These are phyloP conservation scores for Eucalyptus rudis DNA, from an alignment of 345 rosid genomes.

Conservation along the genomic window DNA sequence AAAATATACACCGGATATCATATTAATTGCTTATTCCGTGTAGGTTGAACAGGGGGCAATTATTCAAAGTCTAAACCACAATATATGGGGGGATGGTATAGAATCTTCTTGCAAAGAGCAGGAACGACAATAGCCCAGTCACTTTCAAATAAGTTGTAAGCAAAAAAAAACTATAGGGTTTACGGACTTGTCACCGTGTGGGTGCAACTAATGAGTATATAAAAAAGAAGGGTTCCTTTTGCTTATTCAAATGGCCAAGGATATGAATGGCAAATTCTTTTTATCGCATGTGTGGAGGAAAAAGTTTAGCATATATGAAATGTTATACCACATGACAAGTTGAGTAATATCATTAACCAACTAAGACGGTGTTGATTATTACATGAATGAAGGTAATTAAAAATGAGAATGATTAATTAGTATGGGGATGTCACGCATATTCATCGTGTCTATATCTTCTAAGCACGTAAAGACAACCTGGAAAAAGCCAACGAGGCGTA, in stretches of 20 bases:
- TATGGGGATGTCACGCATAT: background rate
- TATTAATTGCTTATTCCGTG: background rate
- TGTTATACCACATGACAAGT: background rate
- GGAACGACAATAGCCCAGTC: background rate
- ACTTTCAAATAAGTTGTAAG: background rate
- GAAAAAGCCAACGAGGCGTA: background rate
- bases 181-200: background rate
- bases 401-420: background rate
- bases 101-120: background rate
- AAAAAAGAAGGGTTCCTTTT: background rate
- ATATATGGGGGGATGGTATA: slow-evolving; percentile 19
- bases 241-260: background rate
- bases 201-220: background rate
- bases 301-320: background rate
- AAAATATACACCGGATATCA: background rate
- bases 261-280: background rate
- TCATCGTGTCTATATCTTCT: background rate
- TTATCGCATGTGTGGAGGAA: background rate
- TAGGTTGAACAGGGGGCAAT: slow-evolving; percentile 44
- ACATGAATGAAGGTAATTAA: background rate
- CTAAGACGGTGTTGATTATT: background rate
- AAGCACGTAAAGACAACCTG: background rate
- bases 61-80: slow-evolving; percentile 60
- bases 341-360: background rate
- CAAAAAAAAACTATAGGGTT: background rate